phyloP scores from a whole-genome alignment of 78 protist genomes.

The Pigoraptor vietnamica region DNA sequence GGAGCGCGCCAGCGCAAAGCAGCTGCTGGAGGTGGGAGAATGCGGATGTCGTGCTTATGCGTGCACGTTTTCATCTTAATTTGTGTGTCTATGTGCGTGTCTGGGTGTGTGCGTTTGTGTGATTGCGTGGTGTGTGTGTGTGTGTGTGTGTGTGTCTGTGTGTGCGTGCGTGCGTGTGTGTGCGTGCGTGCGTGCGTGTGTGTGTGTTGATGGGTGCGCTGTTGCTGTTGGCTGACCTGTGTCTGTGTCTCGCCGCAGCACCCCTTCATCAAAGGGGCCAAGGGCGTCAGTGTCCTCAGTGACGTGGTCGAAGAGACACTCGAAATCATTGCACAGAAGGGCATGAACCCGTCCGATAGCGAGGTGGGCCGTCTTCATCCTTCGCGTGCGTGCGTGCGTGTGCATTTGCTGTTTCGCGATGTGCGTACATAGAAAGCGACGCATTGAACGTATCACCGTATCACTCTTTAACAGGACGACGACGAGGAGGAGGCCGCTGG shows the following conservation, averaged over 20 bases:
- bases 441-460: too few relatives aligned
- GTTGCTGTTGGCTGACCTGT: too few relatives aligned
- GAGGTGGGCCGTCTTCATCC: background rate
- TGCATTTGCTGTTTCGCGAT: background rate
- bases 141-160: background rate
- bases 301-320: background rate
- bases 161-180: too few relatives aligned
- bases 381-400: background rate
- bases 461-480: background rate
- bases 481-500: background rate
- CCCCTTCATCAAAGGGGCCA: background rate
- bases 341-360: background rate
- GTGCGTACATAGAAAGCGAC: background rate
- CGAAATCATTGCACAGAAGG: background rate
- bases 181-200: background rate
- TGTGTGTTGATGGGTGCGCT: background rate
- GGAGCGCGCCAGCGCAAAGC: constrained; percentile 56
- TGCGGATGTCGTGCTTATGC: background rate
- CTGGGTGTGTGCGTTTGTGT: too few relatives aligned
- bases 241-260: background rate
- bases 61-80: background rate
- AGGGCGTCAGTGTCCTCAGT: background rate
- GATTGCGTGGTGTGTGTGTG: background rate
- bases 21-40: constrained; percentile 28
- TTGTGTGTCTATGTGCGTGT: too few relatives aligned